These are phyloP conservation scores for Trametes hirsuta DNA, from an alignment of 1,284 basidiomycete genomes.

Conservation along the genomic window DNA sequence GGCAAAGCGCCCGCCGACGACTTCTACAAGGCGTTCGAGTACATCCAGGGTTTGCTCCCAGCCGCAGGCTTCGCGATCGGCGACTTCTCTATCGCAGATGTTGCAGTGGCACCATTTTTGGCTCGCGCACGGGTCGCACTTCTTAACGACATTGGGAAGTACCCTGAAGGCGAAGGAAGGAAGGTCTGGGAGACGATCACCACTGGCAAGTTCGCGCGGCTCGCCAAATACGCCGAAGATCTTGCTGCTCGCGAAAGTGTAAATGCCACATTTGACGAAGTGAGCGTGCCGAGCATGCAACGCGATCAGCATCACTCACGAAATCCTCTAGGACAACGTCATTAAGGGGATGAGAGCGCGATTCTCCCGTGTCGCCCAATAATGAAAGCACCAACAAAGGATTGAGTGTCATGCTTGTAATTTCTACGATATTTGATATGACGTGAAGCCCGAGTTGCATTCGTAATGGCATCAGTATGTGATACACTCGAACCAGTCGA, in stretches of 20 bases:
- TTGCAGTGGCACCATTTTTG: constrained; percentile 46
- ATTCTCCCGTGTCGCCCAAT: too few relatives aligned
- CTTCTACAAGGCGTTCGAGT: constrained; percentile 38
- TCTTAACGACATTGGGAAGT: constrained; percentile 37
- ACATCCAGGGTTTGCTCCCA: constrained; percentile 39
- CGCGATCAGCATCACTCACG: too few relatives aligned
- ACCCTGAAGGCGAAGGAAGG: constrained; percentile 32
- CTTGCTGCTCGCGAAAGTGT: constrained; percentile 34
- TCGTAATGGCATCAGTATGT: not conserved
- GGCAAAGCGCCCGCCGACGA: constrained; percentile 40
- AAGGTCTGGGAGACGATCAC: constrained; percentile 31
- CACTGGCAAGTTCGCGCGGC: constrained; percentile 32
- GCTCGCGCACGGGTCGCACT: constrained; percentile 31
- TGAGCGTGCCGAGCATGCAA: constrained; percentile 14
- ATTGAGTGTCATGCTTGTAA: too few relatives aligned
- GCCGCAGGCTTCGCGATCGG: constrained; percentile 37
- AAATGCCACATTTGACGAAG: constrained; percentile 37
- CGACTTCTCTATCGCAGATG: constrained; percentile 55
- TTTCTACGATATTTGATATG: not conserved
- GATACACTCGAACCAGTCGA: constrained; percentile 17
- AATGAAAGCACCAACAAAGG: too few relatives aligned
- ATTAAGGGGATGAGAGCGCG: too few relatives aligned
- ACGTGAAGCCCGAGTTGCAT: constrained; percentile 1
- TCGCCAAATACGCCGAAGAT: constrained; percentile 34
- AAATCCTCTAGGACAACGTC: too few relatives aligned